Percentiles rank a stretch among this genome's conserved stretches.
These are phyloP conservation scores for Cercospora zeae-maydis DNA, from an alignment of 2,329 filamentous ascomycete genomes.

Conservation along the genomic window DNA sequence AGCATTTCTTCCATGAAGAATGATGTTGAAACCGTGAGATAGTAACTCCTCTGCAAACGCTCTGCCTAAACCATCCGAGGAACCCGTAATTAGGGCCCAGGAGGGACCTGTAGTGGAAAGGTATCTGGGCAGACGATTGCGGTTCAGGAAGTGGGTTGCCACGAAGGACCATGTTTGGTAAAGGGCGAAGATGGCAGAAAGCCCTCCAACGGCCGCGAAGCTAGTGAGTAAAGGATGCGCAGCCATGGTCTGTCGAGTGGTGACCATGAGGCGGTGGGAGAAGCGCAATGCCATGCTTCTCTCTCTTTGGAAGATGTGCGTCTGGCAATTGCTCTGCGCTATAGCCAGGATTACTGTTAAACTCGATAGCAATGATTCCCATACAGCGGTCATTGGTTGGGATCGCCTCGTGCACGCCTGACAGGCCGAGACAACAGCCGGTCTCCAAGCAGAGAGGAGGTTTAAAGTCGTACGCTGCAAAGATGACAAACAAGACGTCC, in stretches of 20 bases:
- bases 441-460: no score
- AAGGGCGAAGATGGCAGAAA: constrained; percentile 7
- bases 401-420: no score
- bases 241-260: neutral
- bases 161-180: constrained; percentile 24
- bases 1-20: constrained; percentile 52
- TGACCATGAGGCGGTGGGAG: neutral
- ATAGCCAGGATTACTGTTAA: neutral
- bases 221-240: constrained; percentile 4
- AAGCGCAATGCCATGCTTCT: neutral
- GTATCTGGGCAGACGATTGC: constrained; percentile 5
- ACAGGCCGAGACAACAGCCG: no score
- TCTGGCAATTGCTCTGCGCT: neutral
- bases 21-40: constrained; percentile 50
- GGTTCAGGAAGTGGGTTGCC: constrained; percentile 25
- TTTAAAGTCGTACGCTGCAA: neutral
- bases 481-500: neutral
- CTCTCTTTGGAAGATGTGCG: neutral
- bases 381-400: neutral
- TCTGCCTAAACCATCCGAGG: constrained; percentile 52
- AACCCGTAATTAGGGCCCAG: constrained; percentile 44
- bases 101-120: neutral
- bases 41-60: constrained; percentile 50
- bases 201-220: constrained; percentile 2
- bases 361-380: neutral